A percentile compares a stretch with the other conserved stretches of the same genome.
These are phyloP conservation scores for Trypethelium eluteriae DNA, from an alignment of 495 filamentous ascomycete genomes.

Conservation along the genomic window DNA sequence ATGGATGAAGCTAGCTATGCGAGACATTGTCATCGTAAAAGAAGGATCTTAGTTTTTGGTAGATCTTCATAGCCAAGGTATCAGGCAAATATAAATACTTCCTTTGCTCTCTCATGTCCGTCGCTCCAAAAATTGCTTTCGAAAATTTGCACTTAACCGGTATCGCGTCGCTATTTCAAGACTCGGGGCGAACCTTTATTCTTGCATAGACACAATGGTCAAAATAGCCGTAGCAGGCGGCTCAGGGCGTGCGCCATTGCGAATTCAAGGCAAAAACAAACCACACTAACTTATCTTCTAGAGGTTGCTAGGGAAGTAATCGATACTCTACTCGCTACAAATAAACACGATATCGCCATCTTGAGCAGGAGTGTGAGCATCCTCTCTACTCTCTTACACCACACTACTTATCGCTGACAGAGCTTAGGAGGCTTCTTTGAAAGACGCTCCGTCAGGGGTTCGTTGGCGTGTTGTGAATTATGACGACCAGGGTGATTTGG, in stretches of 20 bases:
- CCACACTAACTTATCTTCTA: conserved; percentile 22
- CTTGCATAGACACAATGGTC: conserved; percentile 39
- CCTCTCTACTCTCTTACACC: neutral
- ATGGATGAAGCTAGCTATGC: no score
- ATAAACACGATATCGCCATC: conserved; percentile 47
- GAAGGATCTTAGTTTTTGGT: no score
- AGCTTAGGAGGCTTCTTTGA: conserved; percentile 23
- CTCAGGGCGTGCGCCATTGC: conserved; percentile 40
- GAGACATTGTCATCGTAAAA: no score
- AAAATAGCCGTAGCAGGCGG: conserved; percentile 50
- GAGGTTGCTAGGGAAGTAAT: conserved; percentile 49
- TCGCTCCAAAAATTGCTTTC: no score
- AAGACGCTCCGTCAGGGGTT: conserved; percentile 20
- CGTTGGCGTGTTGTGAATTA: conserved; percentile 44
- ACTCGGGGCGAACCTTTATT: no score
- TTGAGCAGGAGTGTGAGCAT: conserved; percentile 41
- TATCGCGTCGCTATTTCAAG: no score
- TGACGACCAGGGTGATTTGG: conserved; percentile 34
- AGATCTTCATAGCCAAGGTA: no score
- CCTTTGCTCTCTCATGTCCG: no score
- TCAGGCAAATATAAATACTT: no score
- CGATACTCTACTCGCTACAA: conserved; percentile 43
- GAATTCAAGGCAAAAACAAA: neutral
- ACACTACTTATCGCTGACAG: conserved; percentile 11
- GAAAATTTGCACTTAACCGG: no score